A percentile compares a stretch with the other conserved stretches of the same genome.
Evolutionary conservation across 2,329 filamentous ascomycete species (phyloP).

Genomic region (Pseudocercospora crystallina): DNA sequence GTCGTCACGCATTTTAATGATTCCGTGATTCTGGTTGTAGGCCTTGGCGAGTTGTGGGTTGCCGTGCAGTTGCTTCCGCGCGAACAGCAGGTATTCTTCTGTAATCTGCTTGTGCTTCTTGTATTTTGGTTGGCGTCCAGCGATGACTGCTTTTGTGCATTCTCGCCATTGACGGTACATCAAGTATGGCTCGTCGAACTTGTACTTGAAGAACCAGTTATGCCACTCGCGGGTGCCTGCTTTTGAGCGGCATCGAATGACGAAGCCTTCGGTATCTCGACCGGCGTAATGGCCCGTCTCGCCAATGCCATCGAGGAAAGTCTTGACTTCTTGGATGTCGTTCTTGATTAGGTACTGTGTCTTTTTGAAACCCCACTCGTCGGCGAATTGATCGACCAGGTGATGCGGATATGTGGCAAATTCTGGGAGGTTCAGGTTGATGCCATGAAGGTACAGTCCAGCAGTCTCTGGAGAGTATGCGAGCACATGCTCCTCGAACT

Average conservation of each 20-base stretch:
- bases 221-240: conserved; percentile 53
- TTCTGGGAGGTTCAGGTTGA: conserved; percentile 91
- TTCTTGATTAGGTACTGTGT: conserved; percentile 77
- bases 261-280: conserved; percentile 93
- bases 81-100: conserved; percentile 84
- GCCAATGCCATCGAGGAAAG: conserved; percentile 79
- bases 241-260: conserved; percentile 79
- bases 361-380: conserved; percentile 91
- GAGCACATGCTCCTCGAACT: conserved; percentile 94
- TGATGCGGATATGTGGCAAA: conserved; percentile 83
- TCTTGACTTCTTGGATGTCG: conserved; percentile 69
- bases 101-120: conserved; percentile 90
- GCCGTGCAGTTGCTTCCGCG: conserved; percentile 67
- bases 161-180: conserved; percentile 99
- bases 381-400: conserved; percentile 85
- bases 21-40: conserved; percentile 89
- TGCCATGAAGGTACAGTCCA: conserved; percentile 90
- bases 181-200: conserved; percentile 97
- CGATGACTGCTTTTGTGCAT: conserved; percentile 86
- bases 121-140: conserved; percentile 69
- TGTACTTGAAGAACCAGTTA: conserved; percentile 99
- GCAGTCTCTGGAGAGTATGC: conserved; percentile 80
- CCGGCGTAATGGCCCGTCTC: conserved; percentile 88
- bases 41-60: conserved; percentile 66
- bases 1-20: conserved; percentile 84